Base-by-base conservation (phyloP, 352 stramenopile genomes). In the Globisporangium apiculatum region DNA sequence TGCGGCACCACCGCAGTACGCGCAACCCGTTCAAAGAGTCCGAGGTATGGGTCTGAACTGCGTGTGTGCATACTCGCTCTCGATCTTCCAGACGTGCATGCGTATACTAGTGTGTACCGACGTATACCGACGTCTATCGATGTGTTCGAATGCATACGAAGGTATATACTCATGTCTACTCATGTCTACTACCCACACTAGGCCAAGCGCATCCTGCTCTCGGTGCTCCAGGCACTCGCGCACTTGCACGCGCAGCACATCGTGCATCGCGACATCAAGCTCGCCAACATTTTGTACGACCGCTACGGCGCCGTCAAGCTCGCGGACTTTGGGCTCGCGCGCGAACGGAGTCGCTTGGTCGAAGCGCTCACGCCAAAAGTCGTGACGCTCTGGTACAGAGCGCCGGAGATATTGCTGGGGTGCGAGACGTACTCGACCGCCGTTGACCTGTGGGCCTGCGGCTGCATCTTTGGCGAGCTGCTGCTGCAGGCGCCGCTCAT, bases 221-320 rank as follows among this genome's bases (percentile, higher is more conserved):
- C 97, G 61, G 72, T 98, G 6, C 61, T 98, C 0, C 71, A 79
- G 12, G 92, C 80, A 5, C 51, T 85, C 17, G 53, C 71, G 43
- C 73, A 78, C 60, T 81, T 98, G 40, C 94, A 98, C 61, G 41
- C 63, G 18, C 73, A 89, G 55, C 91, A 83, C 53, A 45, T 83
- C 7, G 57, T 98, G 15, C 94, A 98, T 65, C 83, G 94, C 31
- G 95, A 98, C 69, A 86, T 98, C 66, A 98, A 98, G 73, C 94
- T 95, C 15, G 87, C 70, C 40, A 98, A 98, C 63, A 87, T 98
- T 53, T 72, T 98, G 7, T 96, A 98, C 53, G 86, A 93, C 61
- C 77, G 87, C 56, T 81, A 75, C 59, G 81, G 81, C 3, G 53
- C 53, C 0, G 69, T 91, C 24, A 88, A 87, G 49, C 68, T 91